These are phyloP conservation scores for Schizothecium vesticola DNA, from an alignment of 495 filamentous ascomycete genomes.

Conservation along the genomic window DNA sequence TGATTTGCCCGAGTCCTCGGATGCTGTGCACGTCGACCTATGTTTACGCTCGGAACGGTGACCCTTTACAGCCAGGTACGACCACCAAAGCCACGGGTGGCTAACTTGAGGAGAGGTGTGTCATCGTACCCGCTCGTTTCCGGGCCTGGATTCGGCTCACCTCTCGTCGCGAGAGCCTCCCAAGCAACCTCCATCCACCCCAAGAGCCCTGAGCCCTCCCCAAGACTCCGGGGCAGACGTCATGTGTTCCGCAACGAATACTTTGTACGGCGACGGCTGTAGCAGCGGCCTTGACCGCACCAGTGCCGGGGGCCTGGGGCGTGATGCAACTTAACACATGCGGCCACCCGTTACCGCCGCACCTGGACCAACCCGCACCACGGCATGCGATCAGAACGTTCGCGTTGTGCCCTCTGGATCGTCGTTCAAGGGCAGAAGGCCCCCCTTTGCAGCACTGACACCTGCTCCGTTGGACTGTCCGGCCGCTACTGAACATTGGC, in stretches of 20 bases:
- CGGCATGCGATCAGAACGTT: constrained; percentile 15
- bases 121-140: background rate
- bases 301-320: constrained; percentile 11
- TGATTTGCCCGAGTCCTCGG: background rate
- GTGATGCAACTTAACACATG: constrained; percentile 9
- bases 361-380: constrained; percentile 9
- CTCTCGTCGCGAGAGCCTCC: background rate
- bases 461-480: background rate
- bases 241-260: constrained; percentile 5
- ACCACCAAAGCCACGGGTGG: background rate
- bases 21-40: background rate
- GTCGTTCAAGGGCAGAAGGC: constrained; percentile 2
- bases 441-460: background rate
- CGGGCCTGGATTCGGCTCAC: background rate
- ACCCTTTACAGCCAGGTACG: background rate
- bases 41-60: background rate
- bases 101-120: background rate
- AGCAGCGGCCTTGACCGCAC: background rate
- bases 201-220: background rate
- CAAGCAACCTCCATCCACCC: background rate
- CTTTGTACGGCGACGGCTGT: background rate
- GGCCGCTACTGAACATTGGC: constrained; percentile 7
- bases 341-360: constrained; percentile 15
- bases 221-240: constrained; percentile 9
- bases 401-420: constrained; percentile 8